These are phyloP conservation scores for Chlorella sp. DNA, from an alignment of 139 green algal genomes.

Conservation along the genomic window DNA sequence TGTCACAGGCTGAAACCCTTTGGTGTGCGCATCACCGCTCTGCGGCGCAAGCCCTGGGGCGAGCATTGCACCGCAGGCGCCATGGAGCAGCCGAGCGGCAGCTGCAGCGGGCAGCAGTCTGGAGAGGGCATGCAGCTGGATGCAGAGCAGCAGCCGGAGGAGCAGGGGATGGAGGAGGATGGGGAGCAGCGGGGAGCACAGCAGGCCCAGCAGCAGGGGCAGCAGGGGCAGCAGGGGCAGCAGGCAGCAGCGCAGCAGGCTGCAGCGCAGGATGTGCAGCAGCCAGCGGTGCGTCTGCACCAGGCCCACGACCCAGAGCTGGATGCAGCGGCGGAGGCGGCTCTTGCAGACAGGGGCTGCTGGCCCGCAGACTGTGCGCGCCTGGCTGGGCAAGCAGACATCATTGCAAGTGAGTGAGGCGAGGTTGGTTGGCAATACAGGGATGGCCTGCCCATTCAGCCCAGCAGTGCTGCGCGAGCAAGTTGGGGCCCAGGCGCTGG, in stretches of 20 bases:
- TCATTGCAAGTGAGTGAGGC: slow-evolving; percentile 1
- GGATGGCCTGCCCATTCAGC: no score
- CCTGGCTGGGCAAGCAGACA: slow-evolving; percentile 35
- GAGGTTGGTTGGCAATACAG: no score
- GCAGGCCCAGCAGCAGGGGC: not conserved
- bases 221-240: not conserved
- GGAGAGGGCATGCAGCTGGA: not conserved
- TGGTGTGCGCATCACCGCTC: slow-evolving; percentile 15
- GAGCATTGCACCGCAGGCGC: not conserved
- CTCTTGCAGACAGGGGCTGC: slow-evolving; percentile 34
- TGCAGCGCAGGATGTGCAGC: not conserved
- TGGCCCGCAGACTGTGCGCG: slow-evolving; percentile 37
- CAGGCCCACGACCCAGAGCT: not conserved
- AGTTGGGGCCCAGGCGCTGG: no score
- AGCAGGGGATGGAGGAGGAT: not conserved
- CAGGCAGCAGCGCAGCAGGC: not conserved
- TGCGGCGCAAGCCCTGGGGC: slow-evolving; percentile 18
- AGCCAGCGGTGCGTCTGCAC: not conserved
- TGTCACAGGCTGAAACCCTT: slow-evolving; percentile 51
- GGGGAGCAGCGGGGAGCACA: not conserved
- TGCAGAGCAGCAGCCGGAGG: not conserved
- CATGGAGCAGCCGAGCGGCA: not conserved
- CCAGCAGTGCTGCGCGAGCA: no score
- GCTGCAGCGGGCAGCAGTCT: not conserved
- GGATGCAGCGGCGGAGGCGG: slow-evolving; percentile 16